phyloP scores from a whole-genome alignment of 23 red algal species.

The Pyropia haitanensis region DNA sequence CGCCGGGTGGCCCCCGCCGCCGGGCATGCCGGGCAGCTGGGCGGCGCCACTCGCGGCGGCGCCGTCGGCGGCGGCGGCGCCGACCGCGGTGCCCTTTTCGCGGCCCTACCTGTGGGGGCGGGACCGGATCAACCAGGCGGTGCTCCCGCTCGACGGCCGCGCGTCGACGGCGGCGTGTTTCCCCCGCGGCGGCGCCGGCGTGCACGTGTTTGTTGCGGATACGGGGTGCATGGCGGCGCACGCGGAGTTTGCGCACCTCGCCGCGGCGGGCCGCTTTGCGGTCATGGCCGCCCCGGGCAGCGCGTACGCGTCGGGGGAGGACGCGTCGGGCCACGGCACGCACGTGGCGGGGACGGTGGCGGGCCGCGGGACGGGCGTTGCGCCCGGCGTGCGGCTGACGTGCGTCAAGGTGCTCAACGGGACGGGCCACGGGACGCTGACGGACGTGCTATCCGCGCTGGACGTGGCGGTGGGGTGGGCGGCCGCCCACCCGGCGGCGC shows the following conservation, averaged over 20 bases:
- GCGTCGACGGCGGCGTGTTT: constrained; percentile 19
- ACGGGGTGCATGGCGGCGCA: constrained; percentile 37
- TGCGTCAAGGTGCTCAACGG: constrained; percentile 39
- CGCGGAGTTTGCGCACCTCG: constrained; percentile 18
- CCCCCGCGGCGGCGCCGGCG: constrained; percentile 26
- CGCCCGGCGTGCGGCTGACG: constrained; percentile 14
- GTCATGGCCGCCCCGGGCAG: constrained; percentile 2
- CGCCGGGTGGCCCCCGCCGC: too few species aligned
- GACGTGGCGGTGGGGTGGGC: background rate
- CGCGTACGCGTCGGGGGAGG: constrained; percentile 9
- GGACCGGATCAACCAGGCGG: constrained; percentile 39
- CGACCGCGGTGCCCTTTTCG: too few species aligned
- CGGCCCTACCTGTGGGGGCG: constrained; percentile 11
- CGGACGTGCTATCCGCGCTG: constrained; percentile 31
- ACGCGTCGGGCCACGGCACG: constrained; percentile 35
- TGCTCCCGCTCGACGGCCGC: constrained; percentile 8
- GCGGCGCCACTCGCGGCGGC: too few species aligned
- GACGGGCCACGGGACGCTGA: constrained; percentile 21
- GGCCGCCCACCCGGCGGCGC: too few species aligned
- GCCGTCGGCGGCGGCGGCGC: too few species aligned
- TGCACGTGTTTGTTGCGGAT: constrained; percentile 30
- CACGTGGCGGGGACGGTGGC: constrained; percentile 37
- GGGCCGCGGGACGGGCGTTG: constrained; percentile 20
- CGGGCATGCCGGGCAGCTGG: too few species aligned
- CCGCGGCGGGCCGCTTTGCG: constrained; percentile 13